A percentile compares a stretch with the other conserved stretches of the same genome.
phyloP scores from a whole-genome alignment of 345 rosid species.

The Eucalyptus paniculata region DNA sequence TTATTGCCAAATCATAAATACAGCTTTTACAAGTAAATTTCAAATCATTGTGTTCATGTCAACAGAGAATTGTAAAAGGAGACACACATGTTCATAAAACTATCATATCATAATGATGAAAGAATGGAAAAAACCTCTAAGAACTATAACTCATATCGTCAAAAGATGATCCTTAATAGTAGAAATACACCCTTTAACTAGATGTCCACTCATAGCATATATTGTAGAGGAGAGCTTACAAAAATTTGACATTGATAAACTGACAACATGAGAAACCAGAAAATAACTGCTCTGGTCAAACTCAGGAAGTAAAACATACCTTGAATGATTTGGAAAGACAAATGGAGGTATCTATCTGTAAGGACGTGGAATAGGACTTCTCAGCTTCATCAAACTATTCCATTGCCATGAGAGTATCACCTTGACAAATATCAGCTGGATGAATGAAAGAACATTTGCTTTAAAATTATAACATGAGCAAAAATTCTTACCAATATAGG shows the following conservation, averaged over 20 bases:
- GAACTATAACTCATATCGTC: not conserved
- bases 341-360: constrained; percentile 55
- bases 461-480: not conserved
- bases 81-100: not conserved
- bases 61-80: not conserved
- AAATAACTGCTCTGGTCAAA: not conserved
- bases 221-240: not conserved
- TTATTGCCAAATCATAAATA: too few relatives aligned
- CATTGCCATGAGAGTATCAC: constrained; percentile 56
- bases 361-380: constrained; percentile 45
- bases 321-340: constrained; percentile 58
- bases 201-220: not conserved
- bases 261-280: not conserved
- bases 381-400: constrained; percentile 57
- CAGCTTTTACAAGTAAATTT: too few relatives aligned
- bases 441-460: not conserved
- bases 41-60: not conserved
- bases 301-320: constrained; percentile 14
- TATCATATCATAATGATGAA: not conserved
- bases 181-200: not conserved
- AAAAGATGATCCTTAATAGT: not conserved
- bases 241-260: not conserved
- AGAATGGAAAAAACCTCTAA: not conserved
- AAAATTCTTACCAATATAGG: not conserved
- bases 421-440: constrained; percentile 56